Conservation (phyloP, 2,329 filamentous ascomycete genomes). For the Pseudogymnoascus sp. region DNA sequence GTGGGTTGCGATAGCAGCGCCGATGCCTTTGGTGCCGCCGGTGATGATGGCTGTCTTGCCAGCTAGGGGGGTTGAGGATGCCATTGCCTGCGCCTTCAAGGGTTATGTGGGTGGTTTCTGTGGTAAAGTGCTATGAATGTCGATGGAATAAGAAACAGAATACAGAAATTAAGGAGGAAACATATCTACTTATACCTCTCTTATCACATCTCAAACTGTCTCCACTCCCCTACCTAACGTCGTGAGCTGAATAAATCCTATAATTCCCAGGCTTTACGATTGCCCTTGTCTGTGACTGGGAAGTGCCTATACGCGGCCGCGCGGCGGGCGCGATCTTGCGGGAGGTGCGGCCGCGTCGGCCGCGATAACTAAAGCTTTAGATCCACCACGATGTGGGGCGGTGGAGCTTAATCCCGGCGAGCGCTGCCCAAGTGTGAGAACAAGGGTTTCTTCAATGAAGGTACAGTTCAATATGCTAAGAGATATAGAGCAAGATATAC, state of each 20-base stretch:
- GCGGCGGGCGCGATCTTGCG: neutral
- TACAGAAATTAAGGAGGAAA: neutral
- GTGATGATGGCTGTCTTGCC: slow-evolving; percentile 45
- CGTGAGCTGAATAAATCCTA: neutral
- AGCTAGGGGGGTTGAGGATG: slow-evolving; percentile 22
- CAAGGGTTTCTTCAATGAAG: neutral
- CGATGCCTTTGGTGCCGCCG: slow-evolving; percentile 52
- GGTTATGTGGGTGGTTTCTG: neutral
- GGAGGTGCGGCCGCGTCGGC: neutral
- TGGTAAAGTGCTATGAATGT: too few relatives aligned
- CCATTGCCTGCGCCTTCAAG: neutral
- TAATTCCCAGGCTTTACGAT: neutral
- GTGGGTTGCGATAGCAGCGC: slow-evolving; percentile 49
- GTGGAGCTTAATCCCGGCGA: neutral
- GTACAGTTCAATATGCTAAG: neutral
- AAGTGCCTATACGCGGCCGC: neutral
- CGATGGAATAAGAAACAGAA: neutral
- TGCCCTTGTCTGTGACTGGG: neutral
- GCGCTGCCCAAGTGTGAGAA: neutral
- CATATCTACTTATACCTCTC: neutral
- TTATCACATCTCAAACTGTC: neutral
- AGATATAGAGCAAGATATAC: too few relatives aligned
- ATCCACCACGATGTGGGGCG: neutral
- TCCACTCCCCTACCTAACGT: too few relatives aligned
- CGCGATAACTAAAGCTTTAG: neutral